Conservation (phyloP, 768 basidiomycete genomes). For the Plicaturopsis crispa region DNA sequence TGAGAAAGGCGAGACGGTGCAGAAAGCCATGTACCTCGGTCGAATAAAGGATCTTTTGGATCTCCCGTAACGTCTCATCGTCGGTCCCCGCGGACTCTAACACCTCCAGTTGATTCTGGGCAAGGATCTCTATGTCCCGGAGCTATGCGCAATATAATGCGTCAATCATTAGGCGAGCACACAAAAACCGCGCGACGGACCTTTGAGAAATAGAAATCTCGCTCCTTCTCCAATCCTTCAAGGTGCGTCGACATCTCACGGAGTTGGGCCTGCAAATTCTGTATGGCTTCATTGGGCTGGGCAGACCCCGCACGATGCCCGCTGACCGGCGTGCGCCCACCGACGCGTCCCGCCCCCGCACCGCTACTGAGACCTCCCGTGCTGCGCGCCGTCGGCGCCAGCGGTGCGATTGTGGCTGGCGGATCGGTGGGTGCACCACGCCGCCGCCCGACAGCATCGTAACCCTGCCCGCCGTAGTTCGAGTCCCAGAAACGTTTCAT, state of each 20-base stretch:
- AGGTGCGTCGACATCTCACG: constrained; percentile 75
- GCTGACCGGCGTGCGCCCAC: constrained; percentile 66
- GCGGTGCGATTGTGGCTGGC: constrained; percentile 72
- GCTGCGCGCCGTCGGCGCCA: constrained; percentile 35
- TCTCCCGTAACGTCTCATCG: constrained; percentile 58
- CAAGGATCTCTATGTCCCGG: constrained; percentile 92
- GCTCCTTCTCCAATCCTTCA: constrained; percentile 92
- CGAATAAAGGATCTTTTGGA: constrained; percentile 90
- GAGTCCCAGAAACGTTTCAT: constrained; percentile 92
- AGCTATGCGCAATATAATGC: too few species aligned
- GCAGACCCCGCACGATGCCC: constrained; percentile 64
- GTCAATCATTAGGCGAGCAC: constrained; percentile 2
- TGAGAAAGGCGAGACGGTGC: constrained; percentile 1
- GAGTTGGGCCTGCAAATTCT: constrained; percentile 67
- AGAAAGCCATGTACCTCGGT: constrained; percentile 64
- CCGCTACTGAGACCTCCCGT: constrained; percentile 22
- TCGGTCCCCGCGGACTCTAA: constrained; percentile 50
- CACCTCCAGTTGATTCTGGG: constrained; percentile 68
- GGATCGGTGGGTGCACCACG: constrained; percentile 71
- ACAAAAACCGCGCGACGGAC: constrained; percentile 31
- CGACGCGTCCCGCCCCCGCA: constrained; percentile 34
- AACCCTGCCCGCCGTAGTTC: constrained; percentile 81
- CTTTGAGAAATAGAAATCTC: constrained; percentile 98
- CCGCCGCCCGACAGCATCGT: constrained; percentile 79
- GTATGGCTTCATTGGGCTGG: constrained; percentile 58